Percentiles rank a stretch among this genome's conserved stretches.
Evolutionary conservation across 306 rosid genomes (phyloP).

Genomic region (Sphenostylis stenocarpa): DNA sequence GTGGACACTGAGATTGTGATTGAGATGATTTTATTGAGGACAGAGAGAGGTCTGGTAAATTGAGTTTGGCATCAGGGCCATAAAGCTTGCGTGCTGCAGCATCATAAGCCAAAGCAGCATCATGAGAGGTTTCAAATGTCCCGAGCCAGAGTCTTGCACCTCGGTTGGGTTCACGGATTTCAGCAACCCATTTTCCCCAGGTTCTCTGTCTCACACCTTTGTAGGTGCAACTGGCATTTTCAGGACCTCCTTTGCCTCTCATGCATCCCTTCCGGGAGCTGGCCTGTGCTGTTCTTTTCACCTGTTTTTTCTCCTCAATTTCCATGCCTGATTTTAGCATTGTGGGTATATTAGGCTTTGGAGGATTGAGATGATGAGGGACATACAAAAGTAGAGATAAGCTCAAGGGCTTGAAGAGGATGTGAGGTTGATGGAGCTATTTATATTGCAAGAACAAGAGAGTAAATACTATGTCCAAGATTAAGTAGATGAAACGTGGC

Average conservation of each 20-base stretch:
- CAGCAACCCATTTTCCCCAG: constrained; percentile 99
- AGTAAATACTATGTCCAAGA: neutral
- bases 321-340: constrained; percentile 45
- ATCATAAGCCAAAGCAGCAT: constrained; percentile 88
- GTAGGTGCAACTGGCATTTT: constrained; percentile 78
- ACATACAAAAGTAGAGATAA: neutral
- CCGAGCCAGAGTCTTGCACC: constrained; percentile 97
- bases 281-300: constrained; percentile 57
- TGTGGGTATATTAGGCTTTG: neutral
- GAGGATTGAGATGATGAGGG: neutral
- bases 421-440: constrained; percentile 5
- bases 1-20: neutral
- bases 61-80: constrained; percentile 81
- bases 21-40: neutral
- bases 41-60: constrained; percentile 47
- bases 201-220: constrained; percentile 94
- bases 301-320: constrained; percentile 36
- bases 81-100: constrained; percentile 76
- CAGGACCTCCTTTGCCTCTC: constrained; percentile 95
- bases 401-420: neutral
- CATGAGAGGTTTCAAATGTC: constrained; percentile 72
- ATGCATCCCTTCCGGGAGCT: constrained; percentile 88
- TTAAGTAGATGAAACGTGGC: constrained; percentile 71
- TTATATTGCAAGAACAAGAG: constrained; percentile 36
- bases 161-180: constrained; percentile 89